Evolutionary conservation across 768 basidiomycete genomes (phyloP).

Genomic region (Naganishia antarctica): DNA sequence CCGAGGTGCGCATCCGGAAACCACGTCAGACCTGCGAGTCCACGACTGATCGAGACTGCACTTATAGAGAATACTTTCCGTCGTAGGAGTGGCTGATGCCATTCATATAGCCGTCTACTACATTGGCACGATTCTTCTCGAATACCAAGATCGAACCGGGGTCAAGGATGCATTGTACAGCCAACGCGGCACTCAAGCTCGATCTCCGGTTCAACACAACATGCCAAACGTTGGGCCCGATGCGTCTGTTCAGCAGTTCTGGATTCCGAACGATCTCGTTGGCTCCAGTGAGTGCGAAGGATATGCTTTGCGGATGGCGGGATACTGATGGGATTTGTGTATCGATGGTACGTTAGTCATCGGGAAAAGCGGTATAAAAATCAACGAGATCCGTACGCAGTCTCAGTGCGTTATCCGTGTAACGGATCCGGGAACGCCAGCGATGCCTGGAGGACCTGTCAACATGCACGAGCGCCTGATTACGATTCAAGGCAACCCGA

Average conservation of each 20-base stretch:
- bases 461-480: constrained; percentile 76
- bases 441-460: constrained; percentile 56
- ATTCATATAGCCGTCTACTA: constrained; percentile 99
- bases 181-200: constrained; percentile 65
- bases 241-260: constrained; percentile 89
- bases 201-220: constrained; percentile 49
- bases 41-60: background rate
- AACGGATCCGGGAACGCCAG: constrained; percentile 89
- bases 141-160: constrained; percentile 58
- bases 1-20: constrained; percentile 68
- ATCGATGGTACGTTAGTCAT: constrained; percentile 56
- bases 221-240: constrained; percentile 47
- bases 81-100: constrained; percentile 96
- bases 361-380: constrained; percentile 95
- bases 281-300: constrained; percentile 54
- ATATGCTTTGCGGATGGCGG: no score
- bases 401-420: constrained; percentile 96
- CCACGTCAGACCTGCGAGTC: background rate
- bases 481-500: constrained; percentile 90
- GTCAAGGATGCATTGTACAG: constrained; percentile 53
- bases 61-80: constrained; percentile 86
- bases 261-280: constrained; percentile 94
- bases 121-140: constrained; percentile 85
- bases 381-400: constrained; percentile 95
- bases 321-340: no score